Base-by-base conservation (phyloP, 1,139 yeast species). In the Yamadazyma dendronema region DNA sequence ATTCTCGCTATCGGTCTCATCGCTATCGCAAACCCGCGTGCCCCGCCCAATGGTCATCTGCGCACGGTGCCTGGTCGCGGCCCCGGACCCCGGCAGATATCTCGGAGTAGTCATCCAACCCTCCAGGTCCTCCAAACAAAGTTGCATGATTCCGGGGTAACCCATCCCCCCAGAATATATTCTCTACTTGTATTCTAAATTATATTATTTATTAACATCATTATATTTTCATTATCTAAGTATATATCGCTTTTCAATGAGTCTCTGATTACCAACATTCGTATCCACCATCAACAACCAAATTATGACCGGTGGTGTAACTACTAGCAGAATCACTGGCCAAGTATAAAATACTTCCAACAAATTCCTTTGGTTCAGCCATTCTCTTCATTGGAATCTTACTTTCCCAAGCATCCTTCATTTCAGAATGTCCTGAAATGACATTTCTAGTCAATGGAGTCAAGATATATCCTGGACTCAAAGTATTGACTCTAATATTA, bases 341-440 rank as follows among this genome's bases (percentile, higher is more conserved):
- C 59, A 71, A 66, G 60, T 70, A 70, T 45, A 71, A 62, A 38
- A 70, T 59, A 25, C 71, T 59, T 27, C 77, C 75, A 31, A 70
- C 73, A 47, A 70, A 70, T 48, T 71, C 76, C 54, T 70, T 70
- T 46, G 75, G 75, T 47, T 70, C 75, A 34, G 76, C 75, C 76
- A 70, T 71, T 59, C 77, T 64, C 56, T 66, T 65, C 70, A 67
- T 65, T 37, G 77, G 77, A 44, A 70, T 65, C 57, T 65, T 69
- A 32, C 63, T 53, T 51, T 70, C 76, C 76, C 77, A 70, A 25
- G 67, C 62, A 22, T 68, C 72, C 56, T 69, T 70, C 73, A 71
- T 65, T 41, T 70, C 76, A 22, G 65, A 38, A 57, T 69, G 65
- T 19, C 73, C 74, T 21, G 70, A 44, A 44, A 69, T 67, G 28